These are phyloP conservation scores for Apiospora sp. DNA, from an alignment of 2,329 filamentous ascomycete species.

Conservation along the genomic window DNA sequence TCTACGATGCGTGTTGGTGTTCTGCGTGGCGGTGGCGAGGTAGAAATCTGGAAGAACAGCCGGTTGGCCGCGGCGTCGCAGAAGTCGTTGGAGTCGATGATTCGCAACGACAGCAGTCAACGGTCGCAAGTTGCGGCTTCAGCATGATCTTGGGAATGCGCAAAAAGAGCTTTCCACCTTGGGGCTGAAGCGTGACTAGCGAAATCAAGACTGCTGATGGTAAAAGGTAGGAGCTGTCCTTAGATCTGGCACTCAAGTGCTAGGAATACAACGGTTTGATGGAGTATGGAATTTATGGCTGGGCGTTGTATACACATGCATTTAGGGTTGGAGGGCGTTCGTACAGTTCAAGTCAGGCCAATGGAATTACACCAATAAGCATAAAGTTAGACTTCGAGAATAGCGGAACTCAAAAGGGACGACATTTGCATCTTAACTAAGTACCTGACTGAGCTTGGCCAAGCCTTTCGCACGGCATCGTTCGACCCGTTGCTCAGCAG, in stretches of 20 bases:
- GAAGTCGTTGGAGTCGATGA: slow-evolving; percentile 69
- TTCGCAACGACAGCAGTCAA: not conserved
- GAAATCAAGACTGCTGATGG: no score
- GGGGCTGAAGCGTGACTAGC: not conserved
- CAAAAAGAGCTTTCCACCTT: not conserved
- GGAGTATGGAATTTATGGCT: not conserved
- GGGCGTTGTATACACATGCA: not conserved
- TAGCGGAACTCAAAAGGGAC: not conserved
- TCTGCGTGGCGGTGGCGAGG: slow-evolving; percentile 70
- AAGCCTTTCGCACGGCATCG: no score
- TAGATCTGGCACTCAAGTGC: not conserved
- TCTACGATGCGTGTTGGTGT: slow-evolving; percentile 73
- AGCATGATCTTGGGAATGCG: not conserved
- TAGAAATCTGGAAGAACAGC: slow-evolving; percentile 74
- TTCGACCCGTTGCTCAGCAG: no score
- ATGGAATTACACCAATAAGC: not conserved
- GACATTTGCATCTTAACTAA: not conserved
- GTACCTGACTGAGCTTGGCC: not conserved
- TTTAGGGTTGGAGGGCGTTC: not conserved
- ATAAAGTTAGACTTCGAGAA: not conserved
- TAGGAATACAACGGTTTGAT: no score
- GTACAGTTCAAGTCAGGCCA: not conserved
- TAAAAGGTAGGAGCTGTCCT: not conserved
- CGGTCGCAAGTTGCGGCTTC: not conserved
- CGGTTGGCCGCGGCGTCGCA: slow-evolving; percentile 61